Evolutionary conservation across 495 filamentous ascomycete genomes (phyloP).

Genomic region (Penicillium ucsense): DNA sequence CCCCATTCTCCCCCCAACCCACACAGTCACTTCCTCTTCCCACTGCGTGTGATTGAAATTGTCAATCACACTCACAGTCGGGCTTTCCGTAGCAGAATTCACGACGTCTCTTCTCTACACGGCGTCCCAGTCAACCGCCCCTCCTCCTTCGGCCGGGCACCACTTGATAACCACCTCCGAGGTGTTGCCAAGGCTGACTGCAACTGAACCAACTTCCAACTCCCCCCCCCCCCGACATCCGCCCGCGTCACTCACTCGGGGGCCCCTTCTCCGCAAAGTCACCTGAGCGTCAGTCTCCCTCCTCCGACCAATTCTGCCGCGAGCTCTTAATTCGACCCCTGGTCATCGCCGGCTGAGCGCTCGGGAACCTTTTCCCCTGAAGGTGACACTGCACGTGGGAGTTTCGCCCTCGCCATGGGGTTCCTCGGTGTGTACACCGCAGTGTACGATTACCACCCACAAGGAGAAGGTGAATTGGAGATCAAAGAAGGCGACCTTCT

Average conservation of each 20-base stretch:
- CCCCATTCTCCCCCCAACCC: background rate
- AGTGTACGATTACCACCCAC: slow-evolving; percentile 87
- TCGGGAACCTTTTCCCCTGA: background rate
- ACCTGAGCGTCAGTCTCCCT: slow-evolving; percentile 6
- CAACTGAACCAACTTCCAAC: no score
- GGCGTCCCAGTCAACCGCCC: background rate
- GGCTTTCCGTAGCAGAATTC: background rate
- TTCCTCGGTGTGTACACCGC: slow-evolving; percentile 91
- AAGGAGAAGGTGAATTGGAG: slow-evolving; percentile 77
- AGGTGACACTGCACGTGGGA: background rate
- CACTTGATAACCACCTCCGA: slow-evolving; percentile 8
- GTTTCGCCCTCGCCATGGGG: slow-evolving; percentile 38
- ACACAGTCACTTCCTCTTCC: background rate
- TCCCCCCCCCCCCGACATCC: slow-evolving; percentile 6
- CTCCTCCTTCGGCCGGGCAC: slow-evolving; percentile 3
- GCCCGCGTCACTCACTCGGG: slow-evolving; percentile 12
- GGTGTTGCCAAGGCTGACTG: slow-evolving; percentile 18
- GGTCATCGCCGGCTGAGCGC: slow-evolving; percentile 9
- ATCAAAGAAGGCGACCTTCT: slow-evolving; percentile 85
- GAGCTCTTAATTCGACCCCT: slow-evolving; percentile 9
- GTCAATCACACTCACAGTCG: no score
- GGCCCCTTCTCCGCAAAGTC: slow-evolving; percentile 4
- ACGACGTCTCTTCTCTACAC: background rate
- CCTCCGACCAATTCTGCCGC: slow-evolving; percentile 3
- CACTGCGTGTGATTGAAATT: no score